Base-by-base conservation (phyloP, 164 flowering plant genomes). In the Brasenia schreberi region DNA sequence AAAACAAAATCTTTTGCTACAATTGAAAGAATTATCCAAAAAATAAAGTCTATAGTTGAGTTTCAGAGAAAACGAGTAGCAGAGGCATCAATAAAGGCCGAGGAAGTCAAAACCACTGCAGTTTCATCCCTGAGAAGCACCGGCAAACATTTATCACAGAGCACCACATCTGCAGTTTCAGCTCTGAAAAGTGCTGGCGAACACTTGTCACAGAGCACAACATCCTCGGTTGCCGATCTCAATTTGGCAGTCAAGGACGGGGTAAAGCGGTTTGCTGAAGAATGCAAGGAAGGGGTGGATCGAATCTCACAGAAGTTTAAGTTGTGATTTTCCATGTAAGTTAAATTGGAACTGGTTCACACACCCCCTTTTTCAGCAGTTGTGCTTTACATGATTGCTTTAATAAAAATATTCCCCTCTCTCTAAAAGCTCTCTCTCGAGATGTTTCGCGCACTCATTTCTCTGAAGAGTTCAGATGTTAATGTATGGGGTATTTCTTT, bases 241-340 rank as follows among this genome's bases (percentile, higher is more conserved):
- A 63, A 77, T 62, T 65, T 58, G 3, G 19, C 68, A 14, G 18
- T 82, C 14, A 81, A 76, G 65, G 97, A 88, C 66, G 83, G 92
- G 11, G 82, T 81, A 10, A 90, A 81, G 75, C 76, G 92, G 56
- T 77, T 85, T 18, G 88, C 76, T 0, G 94, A 74, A 69, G 98
- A 93, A 63, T 90, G 97, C 78, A 81, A 79, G 70, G 96, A 77
- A 63, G 89, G 96, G 59, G 87, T 90, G 45, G 90, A 78, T 75
- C 90, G 84, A 73, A 71, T 93, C 62, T 80, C 90, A 17, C 97
- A 93, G 70, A 90, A 77, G 72, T 93, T 90, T 80, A 88, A 87
- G 81, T 70, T 85, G 62, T 85, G 80, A 81, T 27, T 61, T 19
- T 23, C 56, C 67, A 19, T 53, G 56, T 5, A 14, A 49, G 12